Percentiles rank a stretch among this genome's conserved stretches.
phyloP scores from a whole-genome alignment of 768 basidiomycete genomes.

The Rhizopogon roseolus region DNA sequence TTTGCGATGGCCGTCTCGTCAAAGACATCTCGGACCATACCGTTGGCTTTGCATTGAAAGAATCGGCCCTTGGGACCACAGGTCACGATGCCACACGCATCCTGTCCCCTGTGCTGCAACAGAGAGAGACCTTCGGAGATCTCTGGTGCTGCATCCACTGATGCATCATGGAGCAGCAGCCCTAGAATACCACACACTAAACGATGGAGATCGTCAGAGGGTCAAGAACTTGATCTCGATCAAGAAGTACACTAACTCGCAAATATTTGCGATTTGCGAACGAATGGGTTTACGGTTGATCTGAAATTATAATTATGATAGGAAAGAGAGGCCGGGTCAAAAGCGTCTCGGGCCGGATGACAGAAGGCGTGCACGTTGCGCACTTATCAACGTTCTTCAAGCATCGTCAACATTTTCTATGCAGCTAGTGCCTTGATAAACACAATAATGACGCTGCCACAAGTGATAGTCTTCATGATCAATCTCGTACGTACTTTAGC shows the following conservation, averaged over 20 bases:
- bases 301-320: no score
- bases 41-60: constrained; percentile 98
- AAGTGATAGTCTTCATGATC: no score
- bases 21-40: constrained; percentile 98
- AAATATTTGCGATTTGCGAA: not conserved
- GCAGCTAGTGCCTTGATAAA: no score
- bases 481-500: no score
- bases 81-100: constrained; percentile 96
- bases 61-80: constrained; percentile 93
- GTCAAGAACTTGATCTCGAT: constrained; percentile 4
- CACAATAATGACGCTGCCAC: no score
- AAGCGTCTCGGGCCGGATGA: no score
- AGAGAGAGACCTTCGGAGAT: constrained; percentile 94
- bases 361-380: no score
- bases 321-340: no score
- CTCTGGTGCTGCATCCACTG: constrained; percentile 73
- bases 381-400: no score
- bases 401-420: no score
- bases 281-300: no score
- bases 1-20: constrained; percentile 72
- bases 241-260: constrained; percentile 21
- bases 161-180: constrained; percentile 75
- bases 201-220: not conserved
- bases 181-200: constrained; percentile 92
- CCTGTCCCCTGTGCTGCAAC: constrained; percentile 95